Base-by-base conservation (phyloP, 208 protist species). In the Novymonas esmeraldas region DNA sequence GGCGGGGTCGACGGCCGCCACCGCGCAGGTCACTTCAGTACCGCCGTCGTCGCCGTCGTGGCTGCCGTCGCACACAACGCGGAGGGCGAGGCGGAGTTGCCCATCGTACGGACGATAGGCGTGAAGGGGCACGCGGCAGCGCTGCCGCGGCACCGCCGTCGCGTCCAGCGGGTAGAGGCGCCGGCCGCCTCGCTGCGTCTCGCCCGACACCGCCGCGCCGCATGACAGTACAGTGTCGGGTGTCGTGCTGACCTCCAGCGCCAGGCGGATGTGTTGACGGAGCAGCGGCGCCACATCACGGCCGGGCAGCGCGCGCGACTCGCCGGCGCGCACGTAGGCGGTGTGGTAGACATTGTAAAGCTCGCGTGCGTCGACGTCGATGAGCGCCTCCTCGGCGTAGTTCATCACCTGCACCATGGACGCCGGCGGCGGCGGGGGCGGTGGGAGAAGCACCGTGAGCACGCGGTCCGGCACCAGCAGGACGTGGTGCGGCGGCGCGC, bases 21-120 rank as follows among this genome's bases (percentile, higher is more conserved):
- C n/a, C n/a, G n/a, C n/a, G n/a, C n/a, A n/a, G n/a, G n/a, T n/a
- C n/a, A n/a, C n/a, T n/a, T n/a, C n/a, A n/a, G n/a, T n/a, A n/a
- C n/a, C n/a, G n/a, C n/a, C n/a, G 14, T 16, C 5, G 36, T 4
- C 34, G 14, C 20, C 41, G 18, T 62, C 39, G 33, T 6, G 7
- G 58, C 22, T 11, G 26, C 29, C 52, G 13, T 31, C 2, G n/a
- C 22, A 10, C 10, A 36, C 16, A 6, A 61, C 52, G 54, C 52
- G 29, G 28, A 69, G 54, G 26, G 39, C 33, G 29, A 69, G 28
- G 16, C 10, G 20, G 2, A 69, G 63, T 2, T 54, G 51, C 14
- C 38, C 34, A n/a, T 69, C 63, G 44, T 69, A 69, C 2, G 49
- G 51, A 18, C 63, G 63, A 24, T 69, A 61, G 2, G 41, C 46